Conservation (phyloP, 495 filamentous ascomycete species). For the Aspergillus heteromorphus region DNA sequence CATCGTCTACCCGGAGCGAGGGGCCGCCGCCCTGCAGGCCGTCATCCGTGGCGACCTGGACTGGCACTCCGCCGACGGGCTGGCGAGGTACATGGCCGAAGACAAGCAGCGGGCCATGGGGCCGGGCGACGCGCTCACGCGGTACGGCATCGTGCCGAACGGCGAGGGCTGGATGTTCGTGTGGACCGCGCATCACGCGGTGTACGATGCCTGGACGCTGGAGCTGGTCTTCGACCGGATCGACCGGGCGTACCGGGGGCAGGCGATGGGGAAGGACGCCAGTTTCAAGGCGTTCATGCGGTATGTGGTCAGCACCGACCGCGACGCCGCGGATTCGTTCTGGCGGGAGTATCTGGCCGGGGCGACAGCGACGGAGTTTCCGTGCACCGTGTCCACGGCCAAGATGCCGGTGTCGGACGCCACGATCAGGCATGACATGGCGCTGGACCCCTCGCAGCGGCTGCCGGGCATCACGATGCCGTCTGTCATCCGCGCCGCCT, state of each 20-base stretch:
- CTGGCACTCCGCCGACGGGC: slow-evolving; percentile 3
- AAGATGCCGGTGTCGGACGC: slow-evolving; percentile 3
- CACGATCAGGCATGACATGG: neutral
- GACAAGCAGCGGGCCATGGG: slow-evolving; percentile 36
- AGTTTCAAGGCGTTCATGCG: slow-evolving; percentile 23
- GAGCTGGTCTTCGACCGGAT: slow-evolving; percentile 8
- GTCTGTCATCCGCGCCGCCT: slow-evolving; percentile 47
- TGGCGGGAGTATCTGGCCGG: slow-evolving; percentile 36
- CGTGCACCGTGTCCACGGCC: slow-evolving; percentile 12
- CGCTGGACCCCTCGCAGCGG: neutral
- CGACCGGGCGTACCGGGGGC: slow-evolving; percentile 5
- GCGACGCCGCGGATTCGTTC: slow-evolving; percentile 16
- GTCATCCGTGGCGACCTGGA: slow-evolving; percentile 2
- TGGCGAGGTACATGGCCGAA: slow-evolving; percentile 24
- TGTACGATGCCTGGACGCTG: slow-evolving; percentile 28
- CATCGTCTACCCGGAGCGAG: slow-evolving; percentile 21
- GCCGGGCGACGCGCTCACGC: slow-evolving; percentile 39
- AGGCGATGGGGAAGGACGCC: neutral
- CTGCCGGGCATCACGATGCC: slow-evolving; percentile 34
- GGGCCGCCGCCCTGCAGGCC: slow-evolving; percentile 1
- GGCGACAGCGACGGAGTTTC: slow-evolving; percentile 42
- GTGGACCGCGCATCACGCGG: slow-evolving; percentile 27
- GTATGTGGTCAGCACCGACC: slow-evolving; percentile 18
- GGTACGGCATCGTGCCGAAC: slow-evolving; percentile 33
- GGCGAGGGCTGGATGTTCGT: slow-evolving; percentile 14